Evolutionary conservation across 129 eudicot species (phyloP).

Genomic region (Arctium minus): DNA sequence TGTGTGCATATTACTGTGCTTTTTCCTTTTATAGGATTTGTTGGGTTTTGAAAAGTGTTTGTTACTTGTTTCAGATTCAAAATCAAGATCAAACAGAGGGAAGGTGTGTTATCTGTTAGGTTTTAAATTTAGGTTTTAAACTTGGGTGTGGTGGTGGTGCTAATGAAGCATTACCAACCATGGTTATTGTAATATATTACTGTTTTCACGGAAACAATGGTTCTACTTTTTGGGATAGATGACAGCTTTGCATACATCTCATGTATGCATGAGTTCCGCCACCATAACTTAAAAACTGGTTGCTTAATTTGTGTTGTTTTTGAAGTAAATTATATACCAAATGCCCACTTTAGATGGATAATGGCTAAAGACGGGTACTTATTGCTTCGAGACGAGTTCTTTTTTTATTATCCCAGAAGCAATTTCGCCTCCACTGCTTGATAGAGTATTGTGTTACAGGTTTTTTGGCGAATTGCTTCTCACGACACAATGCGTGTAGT

Average conservation of each 20-base stretch:
- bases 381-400: too few relatives aligned
- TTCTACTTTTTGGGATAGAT: not conserved
- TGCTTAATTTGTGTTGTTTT: too few relatives aligned
- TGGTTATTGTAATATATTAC: conserved; percentile 8
- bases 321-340: too few relatives aligned
- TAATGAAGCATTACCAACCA: not conserved
- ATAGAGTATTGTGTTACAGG: too few relatives aligned
- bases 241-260: not conserved
- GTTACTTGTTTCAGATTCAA: conserved; percentile 26
- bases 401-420: too few relatives aligned
- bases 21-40: not conserved
- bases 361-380: too few relatives aligned
- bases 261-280: too few relatives aligned
- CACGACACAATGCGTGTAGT: too few relatives aligned
- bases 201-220: not conserved
- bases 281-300: too few relatives aligned
- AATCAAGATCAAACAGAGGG: conserved; percentile 7
- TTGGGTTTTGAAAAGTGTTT: conserved; percentile 1
- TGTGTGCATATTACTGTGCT: conserved; percentile 11
- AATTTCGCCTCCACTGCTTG: too few relatives aligned
- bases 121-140: not conserved
- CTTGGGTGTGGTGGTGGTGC: not conserved
- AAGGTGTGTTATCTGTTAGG: conserved; percentile 21
- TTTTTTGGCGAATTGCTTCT: too few relatives aligned
- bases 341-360: too few relatives aligned